These are phyloP conservation scores for Cadophora sp. DNA, from an alignment of 2,329 filamentous ascomycete species.

Conservation along the genomic window DNA sequence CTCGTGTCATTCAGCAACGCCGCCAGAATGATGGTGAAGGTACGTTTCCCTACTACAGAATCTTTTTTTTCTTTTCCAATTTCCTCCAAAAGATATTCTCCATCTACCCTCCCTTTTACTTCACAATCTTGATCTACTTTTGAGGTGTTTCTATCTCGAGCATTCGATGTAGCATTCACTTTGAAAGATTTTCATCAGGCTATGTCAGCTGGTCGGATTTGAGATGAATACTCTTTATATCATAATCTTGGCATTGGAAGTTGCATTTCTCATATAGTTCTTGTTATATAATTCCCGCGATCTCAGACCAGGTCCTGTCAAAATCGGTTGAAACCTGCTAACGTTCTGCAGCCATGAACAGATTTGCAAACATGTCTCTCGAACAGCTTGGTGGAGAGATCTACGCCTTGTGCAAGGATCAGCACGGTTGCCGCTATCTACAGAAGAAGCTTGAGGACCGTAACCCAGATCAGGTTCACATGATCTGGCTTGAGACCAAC, in stretches of 20 bases:
- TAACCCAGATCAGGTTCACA: slow-evolving; percentile 80
- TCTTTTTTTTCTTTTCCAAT: not conserved
- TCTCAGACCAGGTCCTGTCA: not conserved
- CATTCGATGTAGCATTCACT: not conserved
- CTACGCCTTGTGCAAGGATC: slow-evolving; percentile 93
- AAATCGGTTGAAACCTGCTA: slow-evolving; percentile 21
- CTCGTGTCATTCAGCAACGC: slow-evolving; percentile 76
- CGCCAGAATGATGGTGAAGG: slow-evolving; percentile 78
- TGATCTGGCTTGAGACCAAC: slow-evolving; percentile 95
- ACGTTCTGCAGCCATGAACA: slow-evolving; percentile 65
- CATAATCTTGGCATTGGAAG: not conserved
- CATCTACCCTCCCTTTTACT: not conserved
- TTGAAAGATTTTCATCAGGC: not conserved
- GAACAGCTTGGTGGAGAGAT: slow-evolving; percentile 84
- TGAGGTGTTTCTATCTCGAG: not conserved
- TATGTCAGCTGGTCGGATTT: not conserved
- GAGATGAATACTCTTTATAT: not conserved
- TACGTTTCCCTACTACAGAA: slow-evolving; percentile 51
- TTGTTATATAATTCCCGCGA: not conserved
- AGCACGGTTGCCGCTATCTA: slow-evolving; percentile 95
- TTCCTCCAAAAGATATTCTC: not conserved
- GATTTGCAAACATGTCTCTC: slow-evolving; percentile 83
- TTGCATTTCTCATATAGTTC: not conserved
- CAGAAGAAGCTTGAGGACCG: slow-evolving; percentile 97
- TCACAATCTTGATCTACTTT: not conserved